A percentile compares a stretch with the other conserved stretches of the same genome.
phyloP scores from a whole-genome alignment of 1,284 basidiomycete genomes.

The Athelia psychrophila region DNA sequence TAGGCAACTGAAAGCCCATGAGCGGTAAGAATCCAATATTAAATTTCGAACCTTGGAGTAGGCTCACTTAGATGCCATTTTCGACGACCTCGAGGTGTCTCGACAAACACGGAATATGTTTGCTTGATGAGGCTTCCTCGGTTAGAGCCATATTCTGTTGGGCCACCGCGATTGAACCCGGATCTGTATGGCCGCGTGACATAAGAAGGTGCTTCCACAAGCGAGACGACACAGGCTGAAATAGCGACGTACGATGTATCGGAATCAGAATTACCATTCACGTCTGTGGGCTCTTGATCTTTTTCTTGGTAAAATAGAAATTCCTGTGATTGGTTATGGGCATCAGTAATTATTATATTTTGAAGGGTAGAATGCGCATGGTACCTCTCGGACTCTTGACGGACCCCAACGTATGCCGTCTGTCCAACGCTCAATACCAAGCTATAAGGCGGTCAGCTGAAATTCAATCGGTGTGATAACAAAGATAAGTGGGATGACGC shows the following conservation, averaged over 20 bases:
- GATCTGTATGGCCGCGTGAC: neutral
- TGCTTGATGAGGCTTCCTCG: conserved; percentile 68
- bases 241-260: conserved; percentile 31
- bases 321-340: conserved; percentile 43
- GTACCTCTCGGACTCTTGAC: conserved; percentile 70
- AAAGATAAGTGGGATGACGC: conserved; percentile 1
- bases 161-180: neutral
- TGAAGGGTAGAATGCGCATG: conserved; percentile 1
- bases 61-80: conserved; percentile 79
- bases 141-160: conserved; percentile 21
- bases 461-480: neutral
- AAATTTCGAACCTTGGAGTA: conserved; percentile 2
- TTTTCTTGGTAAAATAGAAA: conserved; percentile 77
- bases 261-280: conserved; percentile 45
- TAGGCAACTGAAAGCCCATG: conserved; percentile 54
- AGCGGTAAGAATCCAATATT: conserved; percentile 1
- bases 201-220: conserved; percentile 3
- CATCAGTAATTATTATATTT: neutral
- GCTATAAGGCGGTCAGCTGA: conserved; percentile 29
- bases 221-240: neutral
- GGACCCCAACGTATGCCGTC: conserved; percentile 80
- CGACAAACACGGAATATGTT: conserved; percentile 74
- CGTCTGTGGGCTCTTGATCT: conserved; percentile 39
- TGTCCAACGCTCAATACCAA: conserved; percentile 79
- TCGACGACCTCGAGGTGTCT: conserved; percentile 55